These are phyloP conservation scores for Acephala macrosclerotiorum DNA, from an alignment of 2,329 filamentous ascomycete genomes.

Conservation along the genomic window DNA sequence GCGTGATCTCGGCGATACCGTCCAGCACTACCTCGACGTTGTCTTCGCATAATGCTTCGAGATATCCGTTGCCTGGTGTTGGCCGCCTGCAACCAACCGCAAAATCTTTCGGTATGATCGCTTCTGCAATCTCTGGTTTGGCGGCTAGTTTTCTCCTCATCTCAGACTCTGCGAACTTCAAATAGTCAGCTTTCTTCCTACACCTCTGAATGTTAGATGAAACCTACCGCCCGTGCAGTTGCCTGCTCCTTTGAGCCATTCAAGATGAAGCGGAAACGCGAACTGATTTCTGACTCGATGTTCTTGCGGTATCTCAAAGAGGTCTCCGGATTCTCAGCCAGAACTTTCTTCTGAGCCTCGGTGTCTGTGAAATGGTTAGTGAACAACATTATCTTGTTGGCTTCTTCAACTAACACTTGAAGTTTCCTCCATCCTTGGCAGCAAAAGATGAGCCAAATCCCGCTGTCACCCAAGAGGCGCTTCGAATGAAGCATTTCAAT, in stretches of 20 bases:
- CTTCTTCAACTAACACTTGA: too few relatives aligned
- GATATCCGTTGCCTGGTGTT: conserved; percentile 48
- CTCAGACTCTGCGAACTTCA: conserved; percentile 22
- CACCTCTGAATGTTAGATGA: too few relatives aligned
- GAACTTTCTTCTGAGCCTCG: conserved; percentile 47
- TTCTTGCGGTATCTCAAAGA: conserved; percentile 28
- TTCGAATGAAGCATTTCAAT: conserved; percentile 56
- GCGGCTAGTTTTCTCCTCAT: conserved; percentile 35
- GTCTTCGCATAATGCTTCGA: conserved; percentile 40
- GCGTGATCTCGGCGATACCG: conserved; percentile 42
- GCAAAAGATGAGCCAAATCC: conserved; percentile 35
- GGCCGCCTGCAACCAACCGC: conserved; percentile 79
- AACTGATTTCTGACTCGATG: conserved; percentile 29
- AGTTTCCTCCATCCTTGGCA: conserved; percentile 27
- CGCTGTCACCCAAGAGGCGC: conserved; percentile 53
- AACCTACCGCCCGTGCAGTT: conserved; percentile 15
- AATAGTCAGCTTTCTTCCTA: neutral
- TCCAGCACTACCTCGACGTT: conserved; percentile 24
- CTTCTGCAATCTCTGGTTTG: conserved; percentile 25
- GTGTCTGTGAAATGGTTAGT: conserved; percentile 39
- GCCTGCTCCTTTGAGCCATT: conserved; percentile 27
- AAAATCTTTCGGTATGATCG: conserved; percentile 73
- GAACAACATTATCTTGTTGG: too few relatives aligned
- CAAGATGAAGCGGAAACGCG: conserved; percentile 29
- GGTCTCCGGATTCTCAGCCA: conserved; percentile 47